phyloP scores from a whole-genome alignment of 2,329 filamentous ascomycete species.

The Raffaelea ambrosiae region DNA sequence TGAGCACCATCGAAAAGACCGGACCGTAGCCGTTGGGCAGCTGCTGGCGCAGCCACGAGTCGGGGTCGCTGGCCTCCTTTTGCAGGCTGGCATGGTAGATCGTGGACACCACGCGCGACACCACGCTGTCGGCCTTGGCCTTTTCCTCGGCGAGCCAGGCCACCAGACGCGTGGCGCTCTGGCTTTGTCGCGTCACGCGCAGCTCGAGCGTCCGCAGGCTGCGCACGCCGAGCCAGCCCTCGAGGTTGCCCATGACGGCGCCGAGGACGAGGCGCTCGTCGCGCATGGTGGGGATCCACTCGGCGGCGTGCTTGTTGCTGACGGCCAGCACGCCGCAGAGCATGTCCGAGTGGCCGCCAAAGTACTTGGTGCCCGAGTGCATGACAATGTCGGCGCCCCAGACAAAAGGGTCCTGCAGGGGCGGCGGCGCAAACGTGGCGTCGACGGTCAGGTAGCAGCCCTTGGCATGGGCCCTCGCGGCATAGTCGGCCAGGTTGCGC shows the following conservation, averaged over 20 bases:
- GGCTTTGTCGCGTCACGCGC: slow-evolving; percentile 67
- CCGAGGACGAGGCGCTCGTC: slow-evolving; percentile 71
- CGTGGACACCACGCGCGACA: slow-evolving; percentile 47
- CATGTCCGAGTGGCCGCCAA: slow-evolving; percentile 91
- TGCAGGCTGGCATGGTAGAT: slow-evolving; percentile 74
- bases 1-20: slow-evolving; percentile 71
- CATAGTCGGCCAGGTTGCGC: slow-evolving; percentile 62
- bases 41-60: slow-evolving; percentile 69
- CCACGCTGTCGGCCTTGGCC: slow-evolving; percentile 22
- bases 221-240: slow-evolving; percentile 85
- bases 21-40: slow-evolving; percentile 90
- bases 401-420: slow-evolving; percentile 74
- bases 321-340: slow-evolving; percentile 77
- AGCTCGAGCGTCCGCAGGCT: slow-evolving; percentile 81
- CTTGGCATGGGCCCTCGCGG: slow-evolving; percentile 58
- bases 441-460: slow-evolving; percentile 79
- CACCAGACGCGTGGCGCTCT: slow-evolving; percentile 61
- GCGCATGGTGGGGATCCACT: slow-evolving; percentile 53
- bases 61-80: slow-evolving; percentile 45
- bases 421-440: slow-evolving; percentile 86
- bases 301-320: slow-evolving; percentile 30
- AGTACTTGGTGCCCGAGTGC: slow-evolving; percentile 93
- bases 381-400: slow-evolving; percentile 79
- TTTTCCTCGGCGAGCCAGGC: slow-evolving; percentile 56
- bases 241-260: slow-evolving; percentile 77